Percentiles rank a stretch among this genome's conserved stretches.
Evolutionary conservation across 768 basidiomycete genomes (phyloP).

Genomic region (Mycena epipterygia): DNA sequence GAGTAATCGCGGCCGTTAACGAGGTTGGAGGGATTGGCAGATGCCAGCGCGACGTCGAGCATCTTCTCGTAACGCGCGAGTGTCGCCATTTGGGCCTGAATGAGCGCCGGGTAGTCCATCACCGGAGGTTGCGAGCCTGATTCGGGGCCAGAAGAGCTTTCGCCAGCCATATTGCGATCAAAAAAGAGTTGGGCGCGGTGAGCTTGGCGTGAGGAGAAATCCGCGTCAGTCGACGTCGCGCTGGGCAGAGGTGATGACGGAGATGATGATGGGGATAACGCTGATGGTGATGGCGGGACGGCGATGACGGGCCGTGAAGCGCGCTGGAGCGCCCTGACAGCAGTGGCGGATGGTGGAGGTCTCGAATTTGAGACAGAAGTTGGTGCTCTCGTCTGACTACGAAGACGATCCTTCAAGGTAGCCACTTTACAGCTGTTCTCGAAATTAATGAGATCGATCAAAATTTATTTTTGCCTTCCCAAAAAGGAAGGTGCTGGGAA

Average conservation of each 20-base stretch:
- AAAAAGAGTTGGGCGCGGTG: background rate
- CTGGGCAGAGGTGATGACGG: background rate
- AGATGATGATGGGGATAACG: background rate
- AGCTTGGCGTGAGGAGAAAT: background rate
- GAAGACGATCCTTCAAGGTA: background rate
- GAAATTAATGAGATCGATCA: too few relatives aligned
- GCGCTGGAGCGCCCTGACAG: background rate
- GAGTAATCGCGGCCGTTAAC: background rate
- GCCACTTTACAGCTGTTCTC: too few relatives aligned
- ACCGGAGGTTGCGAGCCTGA: too few relatives aligned
- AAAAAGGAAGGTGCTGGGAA: too few relatives aligned
- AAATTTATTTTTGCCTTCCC: too few relatives aligned
- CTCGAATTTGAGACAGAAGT: too few relatives aligned
- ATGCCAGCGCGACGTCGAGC: background rate
- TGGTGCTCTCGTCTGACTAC: too few relatives aligned
- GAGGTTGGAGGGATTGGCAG: background rate
- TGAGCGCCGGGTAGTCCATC: background rate
- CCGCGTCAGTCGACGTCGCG: background rate
- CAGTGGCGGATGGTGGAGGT: background rate
- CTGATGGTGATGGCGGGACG: background rate
- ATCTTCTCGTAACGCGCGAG: background rate
- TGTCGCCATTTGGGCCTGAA: background rate
- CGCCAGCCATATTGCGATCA: background rate
- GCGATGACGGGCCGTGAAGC: background rate
- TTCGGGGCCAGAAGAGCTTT: background rate